Percentiles rank a stretch among this genome's conserved stretches.
Conservation (phyloP, 164 flowering plant species). For the Akebia trifoliata region DNA sequence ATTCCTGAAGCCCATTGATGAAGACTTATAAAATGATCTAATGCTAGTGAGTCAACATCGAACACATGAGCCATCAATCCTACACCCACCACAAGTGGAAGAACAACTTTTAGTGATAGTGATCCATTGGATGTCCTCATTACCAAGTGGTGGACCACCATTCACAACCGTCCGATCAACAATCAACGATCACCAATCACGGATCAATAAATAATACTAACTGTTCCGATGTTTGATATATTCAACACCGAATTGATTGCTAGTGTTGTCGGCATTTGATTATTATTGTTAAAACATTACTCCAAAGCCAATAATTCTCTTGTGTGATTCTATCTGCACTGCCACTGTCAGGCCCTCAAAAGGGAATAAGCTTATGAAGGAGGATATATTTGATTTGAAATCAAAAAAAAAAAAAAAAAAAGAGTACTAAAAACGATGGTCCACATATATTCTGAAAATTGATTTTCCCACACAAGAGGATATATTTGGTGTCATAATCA, state of each 20-base stretch:
- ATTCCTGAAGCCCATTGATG: too few relatives aligned
- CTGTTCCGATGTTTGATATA: neutral
- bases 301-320: too few relatives aligned
- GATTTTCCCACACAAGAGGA: neutral
- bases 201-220: neutral
- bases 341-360: neutral
- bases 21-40: too few relatives aligned
- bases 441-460: constrained; percentile 1
- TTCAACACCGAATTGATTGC: neutral
- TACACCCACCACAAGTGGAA: neutral
- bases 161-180: neutral
- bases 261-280: neutral
- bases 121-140: neutral
- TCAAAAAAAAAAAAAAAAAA: neutral
- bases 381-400: neutral
- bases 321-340: neutral
- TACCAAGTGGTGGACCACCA: constrained; percentile 1
- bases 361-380: neutral
- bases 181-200: too few relatives aligned
- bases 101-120: neutral
- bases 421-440: neutral
- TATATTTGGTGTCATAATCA: neutral
- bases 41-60: constrained; percentile 1
- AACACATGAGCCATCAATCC: constrained; percentile 3
- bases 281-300: neutral